Evolutionary conservation across 1,284 basidiomycete species (phyloP), one percentile per base, ranked within the genome.

Genomic region (Trichosporon asahii): DNA sequence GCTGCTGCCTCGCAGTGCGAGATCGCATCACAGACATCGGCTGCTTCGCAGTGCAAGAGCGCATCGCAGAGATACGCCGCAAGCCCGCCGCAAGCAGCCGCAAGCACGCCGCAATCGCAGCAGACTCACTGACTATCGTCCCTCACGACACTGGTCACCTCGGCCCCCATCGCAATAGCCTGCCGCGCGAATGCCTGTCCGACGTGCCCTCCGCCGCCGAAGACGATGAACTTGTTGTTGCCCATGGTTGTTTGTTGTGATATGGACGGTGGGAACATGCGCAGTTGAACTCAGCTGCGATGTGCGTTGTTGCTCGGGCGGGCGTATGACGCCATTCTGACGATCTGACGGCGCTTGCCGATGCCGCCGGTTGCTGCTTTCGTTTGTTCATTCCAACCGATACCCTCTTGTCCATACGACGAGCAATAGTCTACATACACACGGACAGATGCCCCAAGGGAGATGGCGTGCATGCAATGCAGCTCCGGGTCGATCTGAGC

Each of bases 101-200:
- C n/a, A n/a, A n/a, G n/a, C n/a, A n/a, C n/a, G n/a, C 35, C 35
- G 35, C 9, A 11, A 12, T 12, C 11, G 14, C 14, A 12, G 35
- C 35, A 12, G 35, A 77, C 82, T 70, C 66, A 82, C 81, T 83
- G 82, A 1, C 66, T 68, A 60, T 82, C 75, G 66, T 85, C 84
- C 61, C 89, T 87, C 70, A 90, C 88, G 63, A 90, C 85, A 2
- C 89, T 89, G 33, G 86, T 86, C 21, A 90, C 86, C n/a, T 77
- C 74, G 75, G 88, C 83, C 29, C 72, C 74, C 25, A 74, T 69
- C 1, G 83, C 83, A 23, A 88, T 86, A 63, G 90, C 86, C 63
- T 86, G 86, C 18, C 88, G 83, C 27, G 88, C 86, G 64, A 61
- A 61, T 4, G 57, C 27, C 15, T 9, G 27, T 4, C 29, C 57